Conservation (phyloP, 805 yeast species). For the Zygosaccharomyces rouxii region DNA sequence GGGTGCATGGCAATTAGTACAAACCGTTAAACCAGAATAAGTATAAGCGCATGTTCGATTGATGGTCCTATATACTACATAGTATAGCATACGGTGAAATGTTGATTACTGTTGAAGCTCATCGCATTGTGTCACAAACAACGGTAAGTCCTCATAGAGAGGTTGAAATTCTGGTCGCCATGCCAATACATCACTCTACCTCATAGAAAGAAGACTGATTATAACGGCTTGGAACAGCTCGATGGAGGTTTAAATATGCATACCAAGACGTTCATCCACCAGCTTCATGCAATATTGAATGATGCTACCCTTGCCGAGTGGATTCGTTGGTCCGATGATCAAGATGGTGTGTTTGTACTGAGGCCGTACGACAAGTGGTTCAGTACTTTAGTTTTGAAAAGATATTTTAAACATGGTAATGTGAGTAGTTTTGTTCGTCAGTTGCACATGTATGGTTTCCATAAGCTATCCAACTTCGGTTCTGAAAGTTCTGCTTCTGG, state of each 20-base stretch:
- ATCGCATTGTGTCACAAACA: constrained; percentile 1
- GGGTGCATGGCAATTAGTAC: constrained; percentile 43
- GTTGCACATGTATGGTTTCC: constrained; percentile 94
- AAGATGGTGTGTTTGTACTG: constrained; percentile 21
- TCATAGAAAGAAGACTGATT: not conserved
- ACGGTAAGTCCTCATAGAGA: not conserved
- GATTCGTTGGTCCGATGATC: constrained; percentile 29
- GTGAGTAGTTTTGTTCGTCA: constrained; percentile 92
- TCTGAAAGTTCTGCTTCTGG: not conserved
- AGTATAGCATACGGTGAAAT: not conserved
- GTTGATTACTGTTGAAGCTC: not conserved
- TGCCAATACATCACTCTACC: not conserved
- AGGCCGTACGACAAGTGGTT: constrained; percentile 30
- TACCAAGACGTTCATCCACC: constrained; percentile 30
- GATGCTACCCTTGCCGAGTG: constrained; percentile 22
- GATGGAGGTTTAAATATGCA: constrained; percentile 15
- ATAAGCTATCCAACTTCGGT: constrained; percentile 47
- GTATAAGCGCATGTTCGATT: not conserved
- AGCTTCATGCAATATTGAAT: constrained; percentile 27
- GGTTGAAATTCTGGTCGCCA: not conserved
- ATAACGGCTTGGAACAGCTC: not conserved
- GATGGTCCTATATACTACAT: too few relatives aligned
- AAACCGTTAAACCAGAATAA: constrained; percentile 1
- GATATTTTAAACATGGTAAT: constrained; percentile 89
- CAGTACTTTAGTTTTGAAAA: constrained; percentile 41